Percentiles rank a stretch among this genome's conserved stretches.
Conservation (phyloP, 116 monocot genomes). For the Phalaenopsis hybrid region DNA sequence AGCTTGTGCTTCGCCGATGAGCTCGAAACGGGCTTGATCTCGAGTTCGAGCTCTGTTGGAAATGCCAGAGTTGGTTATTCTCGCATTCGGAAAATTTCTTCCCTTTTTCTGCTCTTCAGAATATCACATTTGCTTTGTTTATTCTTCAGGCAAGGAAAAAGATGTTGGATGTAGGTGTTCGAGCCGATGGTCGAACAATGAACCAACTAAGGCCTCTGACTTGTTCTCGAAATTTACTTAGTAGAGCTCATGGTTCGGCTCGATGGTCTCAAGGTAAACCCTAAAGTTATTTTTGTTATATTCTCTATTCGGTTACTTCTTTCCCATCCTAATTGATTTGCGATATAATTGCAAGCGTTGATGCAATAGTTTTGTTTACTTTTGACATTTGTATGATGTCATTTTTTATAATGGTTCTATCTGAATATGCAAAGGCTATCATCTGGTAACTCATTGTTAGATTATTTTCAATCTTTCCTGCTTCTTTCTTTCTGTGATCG, state of each 20-base stretch:
- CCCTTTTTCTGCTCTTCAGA: background rate
- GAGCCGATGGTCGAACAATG: constrained; percentile 55
- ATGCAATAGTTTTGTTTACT: background rate
- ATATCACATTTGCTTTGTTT: background rate
- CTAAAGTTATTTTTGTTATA: background rate
- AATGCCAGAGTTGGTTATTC: background rate
- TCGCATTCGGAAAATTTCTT: background rate
- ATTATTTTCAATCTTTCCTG: too few relatives aligned
- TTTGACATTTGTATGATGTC: background rate
- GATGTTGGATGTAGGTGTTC: constrained; percentile 33
- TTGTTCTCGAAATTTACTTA: constrained; percentile 62
- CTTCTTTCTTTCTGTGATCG: too few relatives aligned
- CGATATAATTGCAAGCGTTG: background rate
- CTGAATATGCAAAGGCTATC: background rate
- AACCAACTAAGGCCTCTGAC: constrained; percentile 73
- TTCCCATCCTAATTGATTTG: background rate
- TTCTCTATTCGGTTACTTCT: constrained; percentile 8
- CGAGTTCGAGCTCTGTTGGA: background rate
- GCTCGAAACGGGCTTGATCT: background rate
- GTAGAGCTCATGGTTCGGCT: constrained; percentile 94
- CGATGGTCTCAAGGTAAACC: constrained; percentile 82
- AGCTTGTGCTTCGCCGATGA: background rate
- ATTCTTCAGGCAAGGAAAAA: background rate
- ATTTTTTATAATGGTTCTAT: background rate
- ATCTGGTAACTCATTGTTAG: too few relatives aligned